Conservation (phyloP, 75 land plant species). For the Pinus taeda region DNA sequence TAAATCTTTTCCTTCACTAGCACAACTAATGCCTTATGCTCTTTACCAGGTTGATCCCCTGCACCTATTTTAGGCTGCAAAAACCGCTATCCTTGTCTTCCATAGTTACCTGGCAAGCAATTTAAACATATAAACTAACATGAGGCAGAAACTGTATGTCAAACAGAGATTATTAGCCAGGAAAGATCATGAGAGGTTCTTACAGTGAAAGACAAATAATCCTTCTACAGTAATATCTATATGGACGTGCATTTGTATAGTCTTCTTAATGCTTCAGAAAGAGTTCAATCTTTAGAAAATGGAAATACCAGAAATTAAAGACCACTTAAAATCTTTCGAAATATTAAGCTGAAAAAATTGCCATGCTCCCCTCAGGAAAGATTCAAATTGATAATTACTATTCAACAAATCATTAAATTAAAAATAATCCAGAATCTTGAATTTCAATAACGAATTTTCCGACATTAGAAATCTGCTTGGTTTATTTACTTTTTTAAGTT, state of each 20-base stretch:
- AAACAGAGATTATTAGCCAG: background rate
- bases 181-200: background rate
- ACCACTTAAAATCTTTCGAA: background rate
- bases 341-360: background rate
- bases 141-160: background rate
- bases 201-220: background rate
- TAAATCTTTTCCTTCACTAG: background rate
- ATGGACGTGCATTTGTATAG: background rate
- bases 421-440: background rate
- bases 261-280: background rate
- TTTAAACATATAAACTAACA: background rate
- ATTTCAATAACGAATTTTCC: no score
- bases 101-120: constrained; percentile 4
- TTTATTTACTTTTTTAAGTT: background rate
- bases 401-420: background rate
- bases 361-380: background rate
- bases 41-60: background rate
- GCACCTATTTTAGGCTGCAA: background rate
- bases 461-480: background rate
- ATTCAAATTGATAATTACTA: background rate
- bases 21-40: background rate
- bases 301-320: background rate
- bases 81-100: background rate
- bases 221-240: background rate
- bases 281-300: background rate